Base-by-base conservation (phyloP, 768 basidiomycete species). In the Arthromyces matolae region DNA sequence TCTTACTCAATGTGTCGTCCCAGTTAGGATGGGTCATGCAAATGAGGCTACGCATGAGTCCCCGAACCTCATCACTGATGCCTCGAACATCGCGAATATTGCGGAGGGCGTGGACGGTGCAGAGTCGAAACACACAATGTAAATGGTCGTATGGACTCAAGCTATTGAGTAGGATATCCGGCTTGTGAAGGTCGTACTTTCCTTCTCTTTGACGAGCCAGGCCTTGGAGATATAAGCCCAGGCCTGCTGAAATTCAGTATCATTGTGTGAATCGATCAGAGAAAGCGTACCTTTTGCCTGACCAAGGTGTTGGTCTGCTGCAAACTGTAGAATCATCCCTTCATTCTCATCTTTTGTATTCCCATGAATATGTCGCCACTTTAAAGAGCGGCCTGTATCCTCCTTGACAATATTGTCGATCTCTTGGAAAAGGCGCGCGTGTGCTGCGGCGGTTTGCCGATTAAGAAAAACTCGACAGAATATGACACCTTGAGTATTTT, bases 61-160 rank as follows among this genome's bases (percentile, higher is more conserved):
- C 27, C 3, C 45, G 40, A 1, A 65, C 53, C 7, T 32, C 18
- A 6, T 60, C 54, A 1, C 52, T 8, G 1, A 60, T 57, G 0
- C 23, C 39, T 19, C 23, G 24, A 20, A 12, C 9, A 9, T 58
- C 50, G 20, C 53, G 38, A n/a, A 65, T 62, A 25, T 65, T 65
- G 1, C 60, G 54, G 18, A 34, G 47, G 13, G 42, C 47, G 39
- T 64, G 62, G 1, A 53, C 51, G 14, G 25, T 40, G 36, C 64
- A 66, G 0, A 64, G 52, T 1, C 60, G 48, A 22, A 60, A 40
- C 1, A 60, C 6, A 2, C 59, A 49, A 9, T 39, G 45, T 0
- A 66, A 47, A 36, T 66, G 62, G 2, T 66, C 59, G 37, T 66
- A 66, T 14, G 42, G 40, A 38, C 37, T 34, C 3, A 59, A 51